Conservation (phyloP, 495 filamentous ascomycete genomes). For the Saxophila tyrrhenica region DNA sequence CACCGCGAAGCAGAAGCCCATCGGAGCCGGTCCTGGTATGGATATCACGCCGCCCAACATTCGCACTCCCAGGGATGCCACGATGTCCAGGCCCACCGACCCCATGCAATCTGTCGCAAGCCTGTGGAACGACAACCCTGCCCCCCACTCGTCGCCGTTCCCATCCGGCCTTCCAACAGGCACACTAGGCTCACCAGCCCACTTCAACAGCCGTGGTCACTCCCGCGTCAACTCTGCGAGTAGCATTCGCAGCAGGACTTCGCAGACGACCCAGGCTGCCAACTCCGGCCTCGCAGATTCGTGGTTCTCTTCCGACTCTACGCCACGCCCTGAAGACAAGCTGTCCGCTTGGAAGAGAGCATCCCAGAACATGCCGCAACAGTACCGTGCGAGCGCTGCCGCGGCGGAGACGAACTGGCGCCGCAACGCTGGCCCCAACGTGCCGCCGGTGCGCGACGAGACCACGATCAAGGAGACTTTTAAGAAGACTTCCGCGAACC, state of each 20-base stretch:
- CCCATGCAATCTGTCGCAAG: constrained; percentile 6
- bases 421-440: too few relatives aligned
- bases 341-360: constrained; percentile 14
- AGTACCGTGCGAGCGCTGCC: constrained; percentile 11
- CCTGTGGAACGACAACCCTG: constrained; percentile 9
- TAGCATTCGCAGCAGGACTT: constrained; percentile 13
- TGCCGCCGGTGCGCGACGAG: neutral
- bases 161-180: constrained; percentile 13
- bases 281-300: constrained; percentile 2
- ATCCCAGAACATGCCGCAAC: constrained; percentile 12
- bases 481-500: constrained; percentile 10
- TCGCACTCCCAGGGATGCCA: neutral
- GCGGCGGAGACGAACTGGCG: constrained; percentile 4
- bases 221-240: constrained; percentile 17
- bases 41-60: neutral
- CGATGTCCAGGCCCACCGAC: neutral
- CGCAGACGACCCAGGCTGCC: constrained; percentile 4
- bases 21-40: neutral
- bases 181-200: constrained; percentile 7
- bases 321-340: neutral
- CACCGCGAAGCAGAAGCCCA: constrained; percentile 2
- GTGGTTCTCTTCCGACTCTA: constrained; percentile 2
- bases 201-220: constrained; percentile 1
- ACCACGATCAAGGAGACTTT: constrained; percentile 18
- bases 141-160: constrained; percentile 2